Evolutionary conservation across 345 rosid species (phyloP).

Genomic region (Aquilaria yunnanensis): DNA sequence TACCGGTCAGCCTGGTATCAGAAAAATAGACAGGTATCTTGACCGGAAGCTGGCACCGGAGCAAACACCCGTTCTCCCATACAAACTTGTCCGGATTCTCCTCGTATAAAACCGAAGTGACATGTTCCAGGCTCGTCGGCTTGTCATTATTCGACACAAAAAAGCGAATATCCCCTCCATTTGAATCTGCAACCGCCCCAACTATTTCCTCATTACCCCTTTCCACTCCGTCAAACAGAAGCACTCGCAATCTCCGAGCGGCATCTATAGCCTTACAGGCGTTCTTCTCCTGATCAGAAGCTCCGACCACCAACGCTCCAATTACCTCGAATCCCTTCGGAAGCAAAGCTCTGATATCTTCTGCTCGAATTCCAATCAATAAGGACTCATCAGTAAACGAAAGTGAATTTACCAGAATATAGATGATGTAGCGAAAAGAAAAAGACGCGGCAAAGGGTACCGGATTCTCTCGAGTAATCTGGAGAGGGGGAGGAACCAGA

Average conservation of each 20-base stretch:
- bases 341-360: conserved; percentile 57
- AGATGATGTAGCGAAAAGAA: background rate
- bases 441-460: conserved; percentile 18
- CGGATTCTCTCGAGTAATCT: conserved; percentile 69
- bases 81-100: conserved; percentile 51
- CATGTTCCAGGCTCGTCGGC: conserved; percentile 29
- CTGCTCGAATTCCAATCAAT: conserved; percentile 33
- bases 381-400: background rate
- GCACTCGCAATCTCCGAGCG: conserved; percentile 45
- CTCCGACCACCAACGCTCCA: conserved; percentile 54
- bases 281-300: conserved; percentile 32
- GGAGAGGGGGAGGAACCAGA: conserved; percentile 35
- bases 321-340: conserved; percentile 65
- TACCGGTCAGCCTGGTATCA: conserved; percentile 49
- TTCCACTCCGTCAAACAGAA: conserved; percentile 36
- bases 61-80: conserved; percentile 84
- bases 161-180: conserved; percentile 34
- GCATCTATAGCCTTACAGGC: conserved; percentile 50
- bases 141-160: conserved; percentile 43
- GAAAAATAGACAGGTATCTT: conserved; percentile 63
- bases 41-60: conserved; percentile 69
- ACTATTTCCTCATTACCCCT: conserved; percentile 30
- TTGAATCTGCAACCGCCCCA: conserved; percentile 59
- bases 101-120: conserved; percentile 51
- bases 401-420: background rate